Evolutionary conservation across 2,329 filamentous ascomycete species (phyloP).

Genomic region (Claviceps citrina): DNA sequence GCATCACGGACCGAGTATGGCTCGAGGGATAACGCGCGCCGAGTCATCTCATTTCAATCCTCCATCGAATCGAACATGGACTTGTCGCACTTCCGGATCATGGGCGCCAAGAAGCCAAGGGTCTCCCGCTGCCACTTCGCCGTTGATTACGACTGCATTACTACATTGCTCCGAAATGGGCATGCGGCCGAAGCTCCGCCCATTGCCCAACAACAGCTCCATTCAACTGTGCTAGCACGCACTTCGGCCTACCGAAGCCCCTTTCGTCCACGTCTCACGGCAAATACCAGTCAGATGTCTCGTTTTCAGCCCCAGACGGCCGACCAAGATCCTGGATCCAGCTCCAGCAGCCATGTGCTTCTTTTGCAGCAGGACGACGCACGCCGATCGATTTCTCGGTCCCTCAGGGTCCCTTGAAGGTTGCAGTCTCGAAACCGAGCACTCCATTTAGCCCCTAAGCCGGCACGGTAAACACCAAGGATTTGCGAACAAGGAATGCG

Average conservation of each 20-base stretch:
- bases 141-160: conserved; percentile 1
- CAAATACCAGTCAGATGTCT: conserved; percentile 1
- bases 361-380: neutral
- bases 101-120: neutral
- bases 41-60: neutral
- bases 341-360: neutral
- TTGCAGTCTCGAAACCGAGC: neutral
- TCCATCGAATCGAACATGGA: neutral
- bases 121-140: conserved; percentile 1
- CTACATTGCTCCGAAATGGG: neutral
- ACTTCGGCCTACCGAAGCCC: neutral
- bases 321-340: neutral
- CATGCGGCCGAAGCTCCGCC: neutral
- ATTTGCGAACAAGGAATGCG: no score
- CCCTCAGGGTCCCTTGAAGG: neutral
- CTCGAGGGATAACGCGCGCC: neutral
- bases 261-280: neutral
- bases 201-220: no score
- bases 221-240: neutral
- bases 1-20: neutral
- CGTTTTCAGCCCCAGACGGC: neutral
- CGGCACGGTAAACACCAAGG: neutral
- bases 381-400: neutral
- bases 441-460: neutral
- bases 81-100: neutral